These are phyloP conservation scores for Purshia tridentata DNA, from an alignment of 306 rosid genomes.

Conservation along the genomic window DNA sequence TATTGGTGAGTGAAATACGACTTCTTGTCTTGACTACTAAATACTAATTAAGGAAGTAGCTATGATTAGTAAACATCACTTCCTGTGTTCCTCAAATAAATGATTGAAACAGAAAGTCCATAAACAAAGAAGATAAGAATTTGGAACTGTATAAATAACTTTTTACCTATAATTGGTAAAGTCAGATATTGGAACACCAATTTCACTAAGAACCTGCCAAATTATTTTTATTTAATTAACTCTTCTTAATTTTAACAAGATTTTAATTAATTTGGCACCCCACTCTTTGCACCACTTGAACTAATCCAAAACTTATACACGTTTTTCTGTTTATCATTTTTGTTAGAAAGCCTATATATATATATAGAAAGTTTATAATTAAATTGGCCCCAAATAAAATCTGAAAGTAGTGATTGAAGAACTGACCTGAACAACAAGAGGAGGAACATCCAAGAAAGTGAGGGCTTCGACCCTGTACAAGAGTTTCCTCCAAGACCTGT, in stretches of 20 bases:
- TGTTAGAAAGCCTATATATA: not conserved
- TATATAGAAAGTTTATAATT: not conserved
- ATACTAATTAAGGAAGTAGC: no score
- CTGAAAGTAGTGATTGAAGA: not conserved
- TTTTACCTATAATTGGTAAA: slow-evolving; percentile 16
- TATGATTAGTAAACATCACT: no score
- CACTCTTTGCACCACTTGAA: no score
- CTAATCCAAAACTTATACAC: no score
- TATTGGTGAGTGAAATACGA: not conserved
- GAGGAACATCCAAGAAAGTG: slow-evolving; percentile 76
- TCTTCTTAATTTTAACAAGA: no score
- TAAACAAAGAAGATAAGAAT: not conserved
- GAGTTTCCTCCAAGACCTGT: slow-evolving; percentile 74
- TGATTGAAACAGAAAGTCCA: not conserved
- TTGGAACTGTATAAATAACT: not conserved
- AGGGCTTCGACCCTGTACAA: slow-evolving; percentile 55
- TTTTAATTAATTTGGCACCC: no score
- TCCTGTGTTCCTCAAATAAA: not conserved
- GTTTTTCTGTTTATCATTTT: not conserved
- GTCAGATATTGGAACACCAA: slow-evolving; percentile 13
- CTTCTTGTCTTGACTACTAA: not conserved
- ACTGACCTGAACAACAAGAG: slow-evolving; percentile 77
- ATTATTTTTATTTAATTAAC: no score
- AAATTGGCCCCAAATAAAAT: not conserved
- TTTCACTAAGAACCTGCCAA: not conserved